A percentile compares a stretch with the other conserved stretches of the same genome.
phyloP scores from a whole-genome alignment of 441 rosid species.

The Gossypium laxum region DNA sequence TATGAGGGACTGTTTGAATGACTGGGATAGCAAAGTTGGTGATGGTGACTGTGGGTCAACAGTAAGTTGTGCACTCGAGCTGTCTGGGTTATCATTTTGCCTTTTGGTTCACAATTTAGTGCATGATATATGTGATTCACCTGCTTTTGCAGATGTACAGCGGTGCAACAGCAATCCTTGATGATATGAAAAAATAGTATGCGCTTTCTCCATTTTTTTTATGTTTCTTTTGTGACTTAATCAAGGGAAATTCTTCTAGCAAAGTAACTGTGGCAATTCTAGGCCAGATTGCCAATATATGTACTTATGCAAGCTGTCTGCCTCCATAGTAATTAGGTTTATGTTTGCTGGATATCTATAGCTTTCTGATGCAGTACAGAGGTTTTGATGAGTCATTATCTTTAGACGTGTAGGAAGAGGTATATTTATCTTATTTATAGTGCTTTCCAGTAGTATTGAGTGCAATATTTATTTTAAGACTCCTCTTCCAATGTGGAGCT shows the following conservation, averaged over 20 bases:
- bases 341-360: neutral
- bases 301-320: neutral
- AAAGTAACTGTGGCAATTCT: neutral
- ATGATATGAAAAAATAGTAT: constrained; percentile 75
- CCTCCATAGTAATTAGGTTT: neutral
- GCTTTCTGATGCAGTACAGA: neutral
- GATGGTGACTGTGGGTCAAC: constrained; percentile 98
- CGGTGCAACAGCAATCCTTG: constrained; percentile 75
- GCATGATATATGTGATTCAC: constrained; percentile 12
- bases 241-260: neutral
- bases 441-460: neutral
- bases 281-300: neutral
- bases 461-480: neutral
- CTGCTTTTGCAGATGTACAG: constrained; percentile 56
- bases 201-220: constrained; percentile 20
- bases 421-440: neutral
- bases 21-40: constrained; percentile 92
- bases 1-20: constrained; percentile 66
- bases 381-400: constrained; percentile 1
- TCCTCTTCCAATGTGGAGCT: neutral
- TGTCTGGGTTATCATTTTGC: constrained; percentile 13
- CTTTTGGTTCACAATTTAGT: constrained; percentile 7
- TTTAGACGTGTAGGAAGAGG: neutral
- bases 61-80: constrained; percentile 37
- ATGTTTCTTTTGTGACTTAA: constrained; percentile 1